These are phyloP conservation scores for Termitomyces sp. DNA, from an alignment of 768 basidiomycete species.

Conservation along the genomic window DNA sequence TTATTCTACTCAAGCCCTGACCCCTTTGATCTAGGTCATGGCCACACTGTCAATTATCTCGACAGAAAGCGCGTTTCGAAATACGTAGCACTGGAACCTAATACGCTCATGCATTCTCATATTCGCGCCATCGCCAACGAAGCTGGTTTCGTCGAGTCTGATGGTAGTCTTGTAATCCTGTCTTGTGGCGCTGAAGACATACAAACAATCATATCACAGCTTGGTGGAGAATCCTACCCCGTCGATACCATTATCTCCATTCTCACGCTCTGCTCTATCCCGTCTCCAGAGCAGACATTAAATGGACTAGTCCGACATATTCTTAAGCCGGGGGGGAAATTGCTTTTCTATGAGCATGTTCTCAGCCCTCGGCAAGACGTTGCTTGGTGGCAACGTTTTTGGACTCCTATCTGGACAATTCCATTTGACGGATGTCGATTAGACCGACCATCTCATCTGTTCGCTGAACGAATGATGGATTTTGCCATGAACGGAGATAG, in stretches of 20 bases:
- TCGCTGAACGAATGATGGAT: slow-evolving; percentile 31
- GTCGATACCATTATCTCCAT: slow-evolving; percentile 64
- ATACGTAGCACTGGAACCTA: slow-evolving; percentile 74
- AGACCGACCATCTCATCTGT: slow-evolving; percentile 50
- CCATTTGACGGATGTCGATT: slow-evolving; percentile 60
- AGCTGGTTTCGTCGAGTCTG: slow-evolving; percentile 37
- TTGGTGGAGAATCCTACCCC: slow-evolving; percentile 15
- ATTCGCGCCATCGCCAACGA: slow-evolving; percentile 43
- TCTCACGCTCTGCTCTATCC: slow-evolving; percentile 62
- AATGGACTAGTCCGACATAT: slow-evolving; percentile 39
- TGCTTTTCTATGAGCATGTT: slow-evolving; percentile 73
- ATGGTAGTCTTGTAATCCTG: slow-evolving; percentile 51
- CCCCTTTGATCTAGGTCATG: slow-evolving; percentile 40
- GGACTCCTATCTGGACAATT: slow-evolving; percentile 63
- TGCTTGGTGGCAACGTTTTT: slow-evolving; percentile 67
- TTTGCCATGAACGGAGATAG: slow-evolving; percentile 12
- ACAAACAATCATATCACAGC: slow-evolving; percentile 33
- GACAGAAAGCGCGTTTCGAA: slow-evolving; percentile 44
- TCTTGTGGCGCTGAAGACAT: slow-evolving; percentile 60
- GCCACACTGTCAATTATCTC: slow-evolving; percentile 60
- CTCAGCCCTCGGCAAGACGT: slow-evolving; percentile 45
- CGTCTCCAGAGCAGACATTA: slow-evolving; percentile 45
- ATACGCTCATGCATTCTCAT: slow-evolving; percentile 51
- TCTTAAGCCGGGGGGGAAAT: slow-evolving; percentile 56
- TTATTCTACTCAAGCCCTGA: not conserved